These are phyloP conservation scores for Leccinum angustisporum DNA, from an alignment of 1,284 basidiomycete genomes.

Conservation along the genomic window DNA sequence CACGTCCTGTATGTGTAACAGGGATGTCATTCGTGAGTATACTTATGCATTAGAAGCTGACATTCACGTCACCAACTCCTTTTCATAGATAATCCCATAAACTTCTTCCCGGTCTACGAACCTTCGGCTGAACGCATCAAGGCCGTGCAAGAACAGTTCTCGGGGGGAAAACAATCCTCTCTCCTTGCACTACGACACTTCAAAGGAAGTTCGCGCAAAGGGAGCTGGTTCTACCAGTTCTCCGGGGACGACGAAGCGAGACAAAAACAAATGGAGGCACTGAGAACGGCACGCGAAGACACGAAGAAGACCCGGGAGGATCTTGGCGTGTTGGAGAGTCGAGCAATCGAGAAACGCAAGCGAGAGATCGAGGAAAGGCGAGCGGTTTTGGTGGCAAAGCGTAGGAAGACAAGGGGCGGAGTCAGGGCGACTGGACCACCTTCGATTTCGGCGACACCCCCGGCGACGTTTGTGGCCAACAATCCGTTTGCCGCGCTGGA, in stretches of 20 bases:
- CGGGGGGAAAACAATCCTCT: slow-evolving; percentile 79
- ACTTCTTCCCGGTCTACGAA: slow-evolving; percentile 84
- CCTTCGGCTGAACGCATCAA: slow-evolving; percentile 78
- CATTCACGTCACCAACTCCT: not conserved
- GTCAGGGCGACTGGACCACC: not conserved
- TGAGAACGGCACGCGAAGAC: slow-evolving; percentile 66
- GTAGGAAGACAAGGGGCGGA: slow-evolving; percentile 44
- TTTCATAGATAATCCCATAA: slow-evolving; percentile 68
- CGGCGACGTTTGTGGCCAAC: slow-evolving; percentile 11
- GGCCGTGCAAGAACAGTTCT: slow-evolving; percentile 71
- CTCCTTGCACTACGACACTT: slow-evolving; percentile 79
- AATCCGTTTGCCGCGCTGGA: slow-evolving; percentile 57
- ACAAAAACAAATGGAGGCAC: slow-evolving; percentile 73
- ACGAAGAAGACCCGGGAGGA: slow-evolving; percentile 68
- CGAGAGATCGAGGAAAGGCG: slow-evolving; percentile 76
- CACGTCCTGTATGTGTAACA: slow-evolving; percentile 30
- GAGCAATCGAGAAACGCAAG: slow-evolving; percentile 78
- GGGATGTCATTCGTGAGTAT: slow-evolving; percentile 56
- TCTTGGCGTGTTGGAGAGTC: slow-evolving; percentile 60
- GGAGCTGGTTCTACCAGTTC: slow-evolving; percentile 93
- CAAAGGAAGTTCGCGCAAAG: slow-evolving; percentile 79
- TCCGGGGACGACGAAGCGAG: slow-evolving; percentile 79
- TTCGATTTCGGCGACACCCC: slow-evolving; percentile 2
- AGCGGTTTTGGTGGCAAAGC: slow-evolving; percentile 38
- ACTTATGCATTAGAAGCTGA: slow-evolving; percentile 27